Conservation (phyloP, 2,329 filamentous ascomycete species). For the Graphiopsis chlorocephala region DNA sequence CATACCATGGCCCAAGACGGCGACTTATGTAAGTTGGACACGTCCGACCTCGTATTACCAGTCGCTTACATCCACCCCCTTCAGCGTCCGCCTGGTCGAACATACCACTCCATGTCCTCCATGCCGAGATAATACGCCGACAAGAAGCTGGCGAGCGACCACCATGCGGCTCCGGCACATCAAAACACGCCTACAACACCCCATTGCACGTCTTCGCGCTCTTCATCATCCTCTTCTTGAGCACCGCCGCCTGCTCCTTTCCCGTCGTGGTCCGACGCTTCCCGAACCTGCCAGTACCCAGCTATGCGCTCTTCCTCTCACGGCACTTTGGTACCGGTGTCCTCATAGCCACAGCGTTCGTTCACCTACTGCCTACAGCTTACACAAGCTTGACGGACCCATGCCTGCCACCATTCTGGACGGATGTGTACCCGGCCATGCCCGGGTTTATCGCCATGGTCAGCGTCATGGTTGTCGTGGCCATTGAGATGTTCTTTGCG, state of each 20-base stretch:
- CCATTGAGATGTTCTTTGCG: slow-evolving; percentile 85
- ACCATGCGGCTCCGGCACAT: slow-evolving; percentile 51
- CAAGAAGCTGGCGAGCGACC: slow-evolving; percentile 43
- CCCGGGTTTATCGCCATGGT: slow-evolving; percentile 80
- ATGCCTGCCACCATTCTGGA: slow-evolving; percentile 76
- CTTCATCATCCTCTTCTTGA: slow-evolving; percentile 55
- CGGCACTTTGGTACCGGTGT: slow-evolving; percentile 60
- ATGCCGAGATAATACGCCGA: slow-evolving; percentile 46
- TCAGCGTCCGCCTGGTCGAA: slow-evolving; percentile 34
- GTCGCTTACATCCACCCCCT: slow-evolving; percentile 19
- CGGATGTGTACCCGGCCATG: slow-evolving; percentile 71
- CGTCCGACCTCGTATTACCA: neutral
- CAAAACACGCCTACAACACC: slow-evolving; percentile 52
- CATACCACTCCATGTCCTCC: slow-evolving; percentile 45
- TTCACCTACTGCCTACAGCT: slow-evolving; percentile 61
- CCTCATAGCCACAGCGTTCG: slow-evolving; percentile 56
- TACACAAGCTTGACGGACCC: slow-evolving; percentile 60
- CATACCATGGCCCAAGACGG: slow-evolving; percentile 8
- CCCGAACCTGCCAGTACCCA: slow-evolving; percentile 58
- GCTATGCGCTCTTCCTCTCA: slow-evolving; percentile 57
- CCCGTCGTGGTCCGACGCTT: slow-evolving; percentile 60
- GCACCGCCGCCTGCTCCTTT: slow-evolving; percentile 59
- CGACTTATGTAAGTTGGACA: neutral
- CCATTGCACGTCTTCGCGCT: slow-evolving; percentile 57
- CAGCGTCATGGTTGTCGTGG: slow-evolving; percentile 76